These are phyloP conservation scores for Neocucurbitaria cava DNA, from an alignment of 2,329 filamentous ascomycete species.

Conservation along the genomic window DNA sequence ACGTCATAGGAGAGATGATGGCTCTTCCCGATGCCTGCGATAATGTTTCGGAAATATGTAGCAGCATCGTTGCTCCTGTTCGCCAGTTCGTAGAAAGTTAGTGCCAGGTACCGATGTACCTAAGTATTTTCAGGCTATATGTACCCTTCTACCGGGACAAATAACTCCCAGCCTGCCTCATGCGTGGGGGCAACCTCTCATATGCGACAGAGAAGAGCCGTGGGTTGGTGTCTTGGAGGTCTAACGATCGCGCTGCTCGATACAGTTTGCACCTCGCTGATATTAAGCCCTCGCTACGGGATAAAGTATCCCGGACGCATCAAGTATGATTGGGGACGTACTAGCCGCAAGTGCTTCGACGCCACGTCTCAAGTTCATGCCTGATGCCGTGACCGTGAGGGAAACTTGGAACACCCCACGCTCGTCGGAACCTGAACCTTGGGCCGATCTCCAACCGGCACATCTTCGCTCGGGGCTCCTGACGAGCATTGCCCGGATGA, in stretches of 20 bases:
- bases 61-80: background rate
- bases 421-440: conserved; percentile 8
- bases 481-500: conserved; percentile 1
- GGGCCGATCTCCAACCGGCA: conserved; percentile 16
- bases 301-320: background rate
- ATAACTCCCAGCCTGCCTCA: conserved; percentile 3
- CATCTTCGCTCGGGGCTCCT: conserved; percentile 5
- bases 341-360: conserved; percentile 1
- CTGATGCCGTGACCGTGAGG: conserved; percentile 1
- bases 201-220: background rate
- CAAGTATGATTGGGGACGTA: background rate
- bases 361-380: conserved; percentile 1
- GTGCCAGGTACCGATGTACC: conserved; percentile 15
- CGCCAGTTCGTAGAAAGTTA: background rate
- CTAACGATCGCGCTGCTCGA: background rate
- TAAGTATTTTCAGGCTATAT: conserved; percentile 14
- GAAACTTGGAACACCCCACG: conserved; percentile 9
- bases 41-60: background rate
- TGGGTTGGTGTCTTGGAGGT: background rate
- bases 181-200: conserved; percentile 8
- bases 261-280: background rate
- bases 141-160: conserved; percentile 4
- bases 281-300: background rate
- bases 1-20: conserved; percentile 1
- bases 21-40: background rate